A percentile compares a stretch with the other conserved stretches of the same genome.
phyloP scores from a whole-genome alignment of 192 early-diverging fungal species.

The Kickxella alabastrina region DNA sequence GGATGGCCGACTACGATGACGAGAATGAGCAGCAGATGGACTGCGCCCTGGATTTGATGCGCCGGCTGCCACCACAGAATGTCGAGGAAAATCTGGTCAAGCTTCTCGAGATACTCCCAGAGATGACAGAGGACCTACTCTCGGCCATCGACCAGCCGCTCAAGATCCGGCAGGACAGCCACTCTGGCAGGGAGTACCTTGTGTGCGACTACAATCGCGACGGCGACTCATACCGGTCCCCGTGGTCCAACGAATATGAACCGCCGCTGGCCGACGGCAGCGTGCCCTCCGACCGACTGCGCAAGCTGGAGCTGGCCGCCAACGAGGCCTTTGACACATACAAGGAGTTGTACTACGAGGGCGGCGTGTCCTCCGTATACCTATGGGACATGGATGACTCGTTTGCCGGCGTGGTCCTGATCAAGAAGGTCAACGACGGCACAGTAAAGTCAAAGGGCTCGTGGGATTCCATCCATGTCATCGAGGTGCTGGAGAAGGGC shows the following conservation, averaged over 20 bases:
- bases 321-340: constrained; percentile 98
- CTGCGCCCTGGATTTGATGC: constrained; percentile 95
- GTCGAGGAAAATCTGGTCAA: constrained; percentile 82
- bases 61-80: constrained; percentile 90
- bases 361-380: constrained; percentile 96
- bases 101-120: constrained; percentile 77
- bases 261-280: constrained; percentile 77
- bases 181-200: constrained; percentile 78
- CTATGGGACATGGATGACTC: constrained; percentile 85
- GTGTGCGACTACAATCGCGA: constrained; percentile 97
- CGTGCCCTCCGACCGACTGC: constrained; percentile 72
- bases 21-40: constrained; percentile 66
- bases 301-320: constrained; percentile 83
- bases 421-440: constrained; percentile 88
- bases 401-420: constrained; percentile 92
- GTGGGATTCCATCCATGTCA: constrained; percentile 98
- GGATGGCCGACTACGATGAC: constrained; percentile 45
- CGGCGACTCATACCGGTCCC: constrained; percentile 90
- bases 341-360: constrained; percentile 86
- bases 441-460: constrained; percentile 75
- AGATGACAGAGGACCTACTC: constrained; percentile 86
- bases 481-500: constrained; percentile 83
- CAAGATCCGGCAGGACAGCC: constrained; percentile 64
- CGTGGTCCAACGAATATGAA: constrained; percentile 95
- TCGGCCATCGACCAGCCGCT: constrained; percentile 92